Percentiles rank a stretch among this genome's conserved stretches.
Conservation (phyloP, 768 basidiomycete species). For the button mushroom (Agaricus bisporus) region DNA sequence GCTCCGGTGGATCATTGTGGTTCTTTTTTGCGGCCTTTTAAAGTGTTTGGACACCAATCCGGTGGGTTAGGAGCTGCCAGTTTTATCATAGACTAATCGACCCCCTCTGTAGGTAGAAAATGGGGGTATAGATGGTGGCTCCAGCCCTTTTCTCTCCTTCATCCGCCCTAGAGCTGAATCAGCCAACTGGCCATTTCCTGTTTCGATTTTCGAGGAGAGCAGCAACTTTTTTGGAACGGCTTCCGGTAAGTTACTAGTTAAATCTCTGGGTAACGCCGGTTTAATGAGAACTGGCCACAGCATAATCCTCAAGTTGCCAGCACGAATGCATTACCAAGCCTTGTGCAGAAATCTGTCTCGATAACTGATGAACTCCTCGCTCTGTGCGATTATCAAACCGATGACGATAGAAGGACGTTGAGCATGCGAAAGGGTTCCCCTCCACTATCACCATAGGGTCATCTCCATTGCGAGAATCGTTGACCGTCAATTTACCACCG, state of each 20-base stretch:
- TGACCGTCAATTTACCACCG: slow-evolving; percentile 83
- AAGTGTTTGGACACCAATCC: no score
- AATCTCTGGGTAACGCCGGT: neutral
- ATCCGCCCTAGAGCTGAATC: no score
- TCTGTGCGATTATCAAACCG: slow-evolving; percentile 53
- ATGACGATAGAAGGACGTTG: slow-evolving; percentile 31
- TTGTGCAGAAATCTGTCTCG: slow-evolving; percentile 47
- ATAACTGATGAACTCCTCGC: slow-evolving; percentile 69
- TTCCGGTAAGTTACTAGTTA: slow-evolving; percentile 39
- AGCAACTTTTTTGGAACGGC: slow-evolving; percentile 50
- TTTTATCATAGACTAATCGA: no score
- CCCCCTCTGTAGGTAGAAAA: no score
- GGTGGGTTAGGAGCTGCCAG: no score
- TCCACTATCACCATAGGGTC: slow-evolving; percentile 46
- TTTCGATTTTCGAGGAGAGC: no score
- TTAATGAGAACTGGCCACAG: neutral
- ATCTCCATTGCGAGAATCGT: slow-evolving; percentile 89
- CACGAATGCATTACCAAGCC: slow-evolving; percentile 27
- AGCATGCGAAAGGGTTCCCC: slow-evolving; percentile 54
- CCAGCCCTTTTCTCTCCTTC: no score
- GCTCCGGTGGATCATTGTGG: no score
- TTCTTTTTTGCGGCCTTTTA: no score
- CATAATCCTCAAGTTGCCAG: slow-evolving; percentile 18
- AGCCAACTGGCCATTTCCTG: no score
- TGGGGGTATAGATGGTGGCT: no score